A percentile compares a stretch with the other conserved stretches of the same genome.
phyloP scores from a whole-genome alignment of 2,329 filamentous ascomycete genomes.

The Zopfia rhizophila region DNA sequence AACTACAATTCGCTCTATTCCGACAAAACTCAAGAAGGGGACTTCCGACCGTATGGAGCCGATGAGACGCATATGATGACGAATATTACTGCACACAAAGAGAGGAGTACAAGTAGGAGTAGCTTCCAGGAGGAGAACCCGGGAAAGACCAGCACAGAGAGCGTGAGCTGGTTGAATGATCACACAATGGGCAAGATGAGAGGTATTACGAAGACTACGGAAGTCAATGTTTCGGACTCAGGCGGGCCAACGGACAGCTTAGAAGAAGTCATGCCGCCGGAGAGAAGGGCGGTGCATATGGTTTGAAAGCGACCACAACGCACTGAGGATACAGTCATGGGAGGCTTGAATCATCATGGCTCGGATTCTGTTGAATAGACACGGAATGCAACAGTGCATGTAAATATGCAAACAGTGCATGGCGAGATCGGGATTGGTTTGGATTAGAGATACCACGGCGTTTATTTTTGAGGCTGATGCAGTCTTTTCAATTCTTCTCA shows the following conservation, averaged over 20 bases:
- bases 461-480: too few relatives aligned
- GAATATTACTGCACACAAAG: neutral
- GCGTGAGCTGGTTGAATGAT: conserved; percentile 7
- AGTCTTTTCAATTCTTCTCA: too few relatives aligned
- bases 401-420: too few relatives aligned
- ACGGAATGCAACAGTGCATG: too few relatives aligned
- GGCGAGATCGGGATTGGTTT: too few relatives aligned
- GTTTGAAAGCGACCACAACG: too few relatives aligned
- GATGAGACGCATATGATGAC: conserved; percentile 7
- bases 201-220: conserved; percentile 12
- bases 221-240: conserved; percentile 6
- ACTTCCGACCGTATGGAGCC: neutral
- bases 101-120: neutral
- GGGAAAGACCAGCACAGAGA: conserved; percentile 10
- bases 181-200: conserved; percentile 1
- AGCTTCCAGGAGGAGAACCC: neutral
- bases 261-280: too few relatives aligned
- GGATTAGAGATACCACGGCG: too few relatives aligned
- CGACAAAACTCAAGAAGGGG: neutral
- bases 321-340: too few relatives aligned
- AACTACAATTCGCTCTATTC: conserved; percentile 7
- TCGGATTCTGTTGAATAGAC: too few relatives aligned
- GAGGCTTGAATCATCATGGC: too few relatives aligned
- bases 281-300: too few relatives aligned
- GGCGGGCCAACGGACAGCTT: neutral